phyloP scores from a whole-genome alignment of 2,329 filamentous ascomycete genomes.

The Hirsutella rhossiliensis region DNA sequence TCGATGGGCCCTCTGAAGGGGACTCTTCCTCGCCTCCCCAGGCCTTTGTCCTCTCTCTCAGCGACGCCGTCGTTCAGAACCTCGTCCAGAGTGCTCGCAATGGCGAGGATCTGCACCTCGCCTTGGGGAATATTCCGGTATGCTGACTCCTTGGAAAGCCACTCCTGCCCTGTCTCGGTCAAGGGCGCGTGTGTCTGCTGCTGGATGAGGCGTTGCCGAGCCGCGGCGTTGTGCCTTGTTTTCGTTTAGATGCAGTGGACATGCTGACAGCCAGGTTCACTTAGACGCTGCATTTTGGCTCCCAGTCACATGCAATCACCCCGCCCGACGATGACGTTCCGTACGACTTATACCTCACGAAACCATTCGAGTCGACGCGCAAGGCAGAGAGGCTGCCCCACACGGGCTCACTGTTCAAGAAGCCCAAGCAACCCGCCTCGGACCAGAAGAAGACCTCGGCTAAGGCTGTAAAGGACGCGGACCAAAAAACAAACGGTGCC shows the following conservation, averaged over 20 bases:
- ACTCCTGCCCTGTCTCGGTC: background rate
- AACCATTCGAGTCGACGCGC: constrained; percentile 33
- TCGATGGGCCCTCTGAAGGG: constrained; percentile 37
- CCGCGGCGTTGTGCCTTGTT: background rate
- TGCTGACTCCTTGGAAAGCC: background rate
- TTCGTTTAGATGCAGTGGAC: background rate
- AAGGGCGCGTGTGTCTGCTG: background rate
- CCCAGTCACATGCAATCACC: constrained; percentile 33
- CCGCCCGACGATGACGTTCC: constrained; percentile 31
- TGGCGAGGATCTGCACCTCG: constrained; percentile 43
- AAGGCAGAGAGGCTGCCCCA: constrained; percentile 36
- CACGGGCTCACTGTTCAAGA: constrained; percentile 38
- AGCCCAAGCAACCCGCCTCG: constrained; percentile 16
- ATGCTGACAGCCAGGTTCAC: background rate
- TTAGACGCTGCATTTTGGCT: constrained; percentile 43
- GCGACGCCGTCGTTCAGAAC: constrained; percentile 45
- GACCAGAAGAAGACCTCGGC: constrained; percentile 10
- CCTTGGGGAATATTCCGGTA: constrained; percentile 47
- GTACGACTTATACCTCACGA: constrained; percentile 45
- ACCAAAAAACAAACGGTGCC: constrained; percentile 16
- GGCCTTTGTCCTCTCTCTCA: constrained; percentile 46
- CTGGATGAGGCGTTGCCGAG: background rate
- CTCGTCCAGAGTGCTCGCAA: constrained; percentile 49
- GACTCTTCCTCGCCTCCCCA: constrained; percentile 35
- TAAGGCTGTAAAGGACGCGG: constrained; percentile 18